Evolutionary conservation across 2,329 filamentous ascomycete species (phyloP).

Genomic region (Ophiostoma sp.): DNA sequence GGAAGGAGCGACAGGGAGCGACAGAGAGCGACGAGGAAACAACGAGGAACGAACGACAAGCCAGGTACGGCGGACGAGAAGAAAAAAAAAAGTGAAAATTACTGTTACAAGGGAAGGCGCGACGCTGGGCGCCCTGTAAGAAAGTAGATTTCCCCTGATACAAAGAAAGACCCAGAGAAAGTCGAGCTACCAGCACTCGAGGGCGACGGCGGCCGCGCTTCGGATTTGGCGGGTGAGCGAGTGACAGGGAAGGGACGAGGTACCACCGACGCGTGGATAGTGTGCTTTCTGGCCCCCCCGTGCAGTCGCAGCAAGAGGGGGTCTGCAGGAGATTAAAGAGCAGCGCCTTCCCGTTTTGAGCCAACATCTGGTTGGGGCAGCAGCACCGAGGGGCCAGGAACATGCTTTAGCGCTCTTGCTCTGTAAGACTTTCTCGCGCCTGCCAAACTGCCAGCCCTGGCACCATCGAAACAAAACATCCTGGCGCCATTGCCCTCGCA

Average conservation of each 20-base stretch:
- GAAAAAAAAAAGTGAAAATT: slow-evolving; percentile 5
- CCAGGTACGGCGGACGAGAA: slow-evolving; percentile 1
- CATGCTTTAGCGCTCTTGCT: neutral
- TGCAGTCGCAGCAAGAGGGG: slow-evolving; percentile 20
- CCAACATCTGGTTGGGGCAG: slow-evolving; percentile 9
- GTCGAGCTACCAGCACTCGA: neutral
- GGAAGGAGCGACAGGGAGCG: slow-evolving; percentile 19
- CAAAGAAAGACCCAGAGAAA: neutral
- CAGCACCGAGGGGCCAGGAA: neutral
- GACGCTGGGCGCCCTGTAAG: neutral
- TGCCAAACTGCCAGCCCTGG: too few relatives aligned
- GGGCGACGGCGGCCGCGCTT: neutral
- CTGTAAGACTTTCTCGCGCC: neutral
- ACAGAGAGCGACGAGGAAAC: slow-evolving; percentile 3
- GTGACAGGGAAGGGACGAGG: slow-evolving; percentile 19
- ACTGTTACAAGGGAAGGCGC: slow-evolving; percentile 11
- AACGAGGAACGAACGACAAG: neutral
- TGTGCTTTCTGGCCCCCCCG: neutral
- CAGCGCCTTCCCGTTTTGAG: slow-evolving; percentile 23
- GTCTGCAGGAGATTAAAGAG: slow-evolving; percentile 17
- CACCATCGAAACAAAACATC: neutral
- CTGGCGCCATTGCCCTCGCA: neutral
- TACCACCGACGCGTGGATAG: slow-evolving; percentile 17
- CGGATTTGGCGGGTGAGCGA: slow-evolving; percentile 21
- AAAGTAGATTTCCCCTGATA: neutral